Base-by-base conservation (phyloP, 352 stramenopile genomes). In the Globisporangium megalacanthum region DNA sequence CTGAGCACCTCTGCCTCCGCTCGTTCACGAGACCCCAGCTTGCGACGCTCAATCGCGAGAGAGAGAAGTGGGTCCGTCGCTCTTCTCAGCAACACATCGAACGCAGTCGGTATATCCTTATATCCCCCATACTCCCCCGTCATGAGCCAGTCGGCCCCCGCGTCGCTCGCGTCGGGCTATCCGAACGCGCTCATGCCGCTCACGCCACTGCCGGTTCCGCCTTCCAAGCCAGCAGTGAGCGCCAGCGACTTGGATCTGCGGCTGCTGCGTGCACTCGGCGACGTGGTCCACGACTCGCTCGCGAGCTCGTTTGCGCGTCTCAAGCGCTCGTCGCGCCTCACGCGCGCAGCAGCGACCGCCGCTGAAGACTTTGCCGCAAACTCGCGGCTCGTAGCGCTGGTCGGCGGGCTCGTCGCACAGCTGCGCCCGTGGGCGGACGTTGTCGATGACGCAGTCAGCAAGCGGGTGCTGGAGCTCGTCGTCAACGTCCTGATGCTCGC, bases 391-490 rank as follows among this genome's bases (percentile, higher is more conserved):
- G 61, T 60, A 1, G 48, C 65, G 11, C 42, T 86, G 3, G 75
- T 86, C 52, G 49, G n/a, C n/a, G n/a, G n/a, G n/a, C n/a, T n/a
- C n/a, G n/a, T n/a, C n/a, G n/a, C 49, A 15, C 52, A 86, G 25
- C 60, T 86, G 10, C 64, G 76, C 13, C 77, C 79, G 31, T 52
- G 77, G 54, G 66, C 88, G 51, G 64, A 76, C 54, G 69, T 71
- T 2, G 69, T 85, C 37, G 79, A 89, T 51, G 75, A 85, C 17
- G 77, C 71, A 35, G 81, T 89, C 71, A 75, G 79, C 11, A 71
- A 68, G 10, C 72, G 75, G 54, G 64, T 89, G 44, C 77, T 89
- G 52, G 69, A 79, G 50, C 61, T 70, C 29, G 70, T 86, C 13
- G 77, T 89, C 15, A 58, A 54, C 15, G 22, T 89, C 0, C 64